These are phyloP conservation scores for Colletotrichum tamarilloi DNA, from an alignment of 2,329 filamentous ascomycete species.

Conservation along the genomic window DNA sequence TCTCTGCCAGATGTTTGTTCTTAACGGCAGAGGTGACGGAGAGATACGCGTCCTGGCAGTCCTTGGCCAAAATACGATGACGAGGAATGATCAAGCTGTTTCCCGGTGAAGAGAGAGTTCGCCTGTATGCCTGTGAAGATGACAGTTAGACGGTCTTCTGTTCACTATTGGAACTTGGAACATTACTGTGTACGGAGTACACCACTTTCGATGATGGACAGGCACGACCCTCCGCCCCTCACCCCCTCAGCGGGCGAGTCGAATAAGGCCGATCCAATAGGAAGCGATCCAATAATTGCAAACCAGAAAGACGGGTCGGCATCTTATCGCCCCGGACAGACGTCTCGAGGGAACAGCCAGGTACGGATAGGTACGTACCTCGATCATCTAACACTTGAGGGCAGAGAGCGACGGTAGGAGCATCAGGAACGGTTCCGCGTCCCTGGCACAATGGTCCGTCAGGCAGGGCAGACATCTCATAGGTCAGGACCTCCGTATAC, in stretches of 20 bases:
- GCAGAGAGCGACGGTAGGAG: not conserved
- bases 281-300: conserved; percentile 29
- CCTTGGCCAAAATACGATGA: not conserved
- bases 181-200: too few species aligned
- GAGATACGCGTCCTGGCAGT: not conserved
- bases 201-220: not conserved
- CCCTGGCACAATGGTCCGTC: conserved; percentile 3
- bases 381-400: not conserved
- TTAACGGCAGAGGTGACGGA: not conserved
- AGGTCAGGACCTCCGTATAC: not conserved
- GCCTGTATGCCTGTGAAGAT: not conserved
- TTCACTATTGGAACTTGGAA: not conserved
- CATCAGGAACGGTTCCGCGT: conserved; percentile 13
- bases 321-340: conserved; percentile 25
- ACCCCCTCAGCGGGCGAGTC: not conserved
- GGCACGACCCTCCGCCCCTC: not conserved
- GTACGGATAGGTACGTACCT: not conserved
- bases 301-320: conserved; percentile 14
- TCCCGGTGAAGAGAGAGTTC: not conserved
- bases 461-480: conserved; percentile 8
- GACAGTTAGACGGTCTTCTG: not conserved
- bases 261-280: conserved; percentile 21
- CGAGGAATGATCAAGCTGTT: not conserved
- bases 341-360: not conserved
- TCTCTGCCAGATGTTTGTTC: not conserved